Evolutionary conservation across 108 stramenopile genomes (phyloP), one percentile per base, ranked within the genome.

Genomic region (Cyclotella sp.): DNA sequence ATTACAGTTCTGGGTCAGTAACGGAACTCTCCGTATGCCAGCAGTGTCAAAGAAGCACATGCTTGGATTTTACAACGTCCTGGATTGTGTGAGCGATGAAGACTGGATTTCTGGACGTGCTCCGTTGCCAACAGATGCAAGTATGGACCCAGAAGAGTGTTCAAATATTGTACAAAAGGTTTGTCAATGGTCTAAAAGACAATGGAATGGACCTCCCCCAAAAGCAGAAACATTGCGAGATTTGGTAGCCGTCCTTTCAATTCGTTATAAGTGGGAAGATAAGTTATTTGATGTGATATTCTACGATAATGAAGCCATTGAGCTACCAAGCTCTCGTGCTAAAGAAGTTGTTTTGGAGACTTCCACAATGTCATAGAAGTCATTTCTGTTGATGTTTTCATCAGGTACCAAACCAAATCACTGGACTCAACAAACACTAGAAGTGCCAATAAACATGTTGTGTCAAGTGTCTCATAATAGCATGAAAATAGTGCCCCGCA

Each of bases 21-120:
- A 88, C 47, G 83, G 87, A 0, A 68, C 68, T 19, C 70, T 95
- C 27, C 65, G 26, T 14, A 68, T 95, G 60, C 83, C 91, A 8
- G 82, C 76, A 16, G 68, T 66, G 9, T 88, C 92, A 10, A 92
- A 92, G 70, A 79, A 75, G 24, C 70, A 90, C 54, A 77, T 93
- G 62, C 71, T 95, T 64, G 94, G 94, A 15, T 95, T 95, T 73
- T 95, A 90, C 55, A 76, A 90, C 69, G 62, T 92, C n/a, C 9
- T 81, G 34, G 68, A 47, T 39, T 63, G 30, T 63, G 68, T 81
- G 11, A 44, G 63, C 16, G 47, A 74, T 13, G 69, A 64, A 27
- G 80, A 74, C 22, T 65, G 73, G 80, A 63, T 28, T 24, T 44
- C 19, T 24, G 43, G 2, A 0, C 7, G n/a, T 42, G 12, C 43